Base-by-base conservation (phyloP, 2,329 filamentous ascomycete genomes). In the Talaromyces rugulosus region DNA sequence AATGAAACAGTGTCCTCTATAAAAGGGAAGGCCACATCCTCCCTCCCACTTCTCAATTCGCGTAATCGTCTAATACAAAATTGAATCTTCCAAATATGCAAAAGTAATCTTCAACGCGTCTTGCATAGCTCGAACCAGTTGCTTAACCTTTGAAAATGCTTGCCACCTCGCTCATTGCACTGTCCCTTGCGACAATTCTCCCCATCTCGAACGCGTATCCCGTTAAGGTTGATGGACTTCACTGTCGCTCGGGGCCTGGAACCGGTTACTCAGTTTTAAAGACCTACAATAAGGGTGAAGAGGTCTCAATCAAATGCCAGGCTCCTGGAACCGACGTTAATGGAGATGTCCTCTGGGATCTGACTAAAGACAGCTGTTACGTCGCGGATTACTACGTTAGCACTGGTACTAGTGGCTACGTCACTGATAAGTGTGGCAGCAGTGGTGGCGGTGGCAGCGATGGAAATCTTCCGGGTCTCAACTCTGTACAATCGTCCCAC, bases 401-500 rank as follows among this genome's bases (percentile, higher is more conserved):
- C 14, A 44, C 42, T 5, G 42, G 42, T 23, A 44, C 42, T 14
- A 44, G 42, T 18, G 42, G 42, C 42, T 44, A 44, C 12, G 42
- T 44, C 42, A 55, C 36, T 33, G 52, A 65, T 11, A 23, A 44
- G 12, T 44, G 42, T 44, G 14, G 42, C 18, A 14, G 42, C 42
- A 12, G 42, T 14, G 14, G 42, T 44, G 18, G 42, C 42, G 42
- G 42, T 14, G 12, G 42, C 42, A 44, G 42, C 16, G 42, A 12
- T 5, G 42, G 42, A 9, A 18, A 44, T n/a, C 42, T 44, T 44
- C 42, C 42, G 2, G 42, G 42, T 44, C 42, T 44, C 18, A 12
- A 44, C 12, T 44, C 42, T 9, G 68, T 60, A 2, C 67, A 68
- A 62, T 65, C 67, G 11, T 59, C 63, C 36, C 63, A 68, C 40